Evolutionary conservation across 2,329 filamentous ascomycete genomes (phyloP).

Genomic region (Aspergillus cejpii): DNA sequence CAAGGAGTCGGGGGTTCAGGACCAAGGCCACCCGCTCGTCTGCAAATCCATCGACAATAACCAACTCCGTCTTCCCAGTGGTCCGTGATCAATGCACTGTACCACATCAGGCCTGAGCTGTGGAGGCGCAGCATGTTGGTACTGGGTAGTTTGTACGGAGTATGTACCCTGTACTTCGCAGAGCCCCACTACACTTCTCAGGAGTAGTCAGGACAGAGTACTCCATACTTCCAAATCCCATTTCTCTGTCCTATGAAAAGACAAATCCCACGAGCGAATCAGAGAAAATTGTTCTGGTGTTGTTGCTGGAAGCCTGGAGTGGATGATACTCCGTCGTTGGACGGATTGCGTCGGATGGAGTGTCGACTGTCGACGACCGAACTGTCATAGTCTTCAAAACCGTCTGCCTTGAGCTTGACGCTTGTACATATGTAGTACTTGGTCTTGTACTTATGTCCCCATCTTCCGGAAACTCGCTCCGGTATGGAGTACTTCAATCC

Average conservation of each 20-base stretch:
- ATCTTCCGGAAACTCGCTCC: background rate
- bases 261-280: background rate
- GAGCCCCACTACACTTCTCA: constrained; percentile 11
- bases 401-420: too few relatives aligned
- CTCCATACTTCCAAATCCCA: too few relatives aligned
- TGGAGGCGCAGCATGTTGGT: constrained; percentile 15
- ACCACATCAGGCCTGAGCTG: constrained; percentile 11
- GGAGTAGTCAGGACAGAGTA: too few relatives aligned
- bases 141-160: background rate
- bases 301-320: background rate
- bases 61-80: background rate
- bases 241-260: background rate
- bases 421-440: too few relatives aligned
- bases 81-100: constrained; percentile 3
- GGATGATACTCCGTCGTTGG: background rate
- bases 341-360: background rate
- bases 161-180: constrained; percentile 1
- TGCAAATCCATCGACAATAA: background rate
- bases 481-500: background rate
- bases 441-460: background rate
- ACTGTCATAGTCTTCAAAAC: too few relatives aligned
- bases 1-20: background rate
- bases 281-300: background rate
- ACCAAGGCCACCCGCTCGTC: background rate
- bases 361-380: background rate